Evolutionary conservation across 176 grass and related monocot genomes (phyloP).

Genomic region (Aegilops speltoides): DNA sequence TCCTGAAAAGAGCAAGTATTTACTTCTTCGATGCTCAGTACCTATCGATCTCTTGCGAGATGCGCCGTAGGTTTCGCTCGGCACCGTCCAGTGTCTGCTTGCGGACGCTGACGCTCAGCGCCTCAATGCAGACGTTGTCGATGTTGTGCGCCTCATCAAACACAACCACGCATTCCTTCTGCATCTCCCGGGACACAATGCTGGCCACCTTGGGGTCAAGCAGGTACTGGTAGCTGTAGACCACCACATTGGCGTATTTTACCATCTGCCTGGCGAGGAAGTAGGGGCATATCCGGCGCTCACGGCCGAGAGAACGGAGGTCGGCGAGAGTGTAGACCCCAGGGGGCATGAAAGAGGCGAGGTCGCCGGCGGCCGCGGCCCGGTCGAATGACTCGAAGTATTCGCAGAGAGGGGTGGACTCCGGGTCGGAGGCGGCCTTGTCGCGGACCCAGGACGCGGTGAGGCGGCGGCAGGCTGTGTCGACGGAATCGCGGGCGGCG

Average conservation of each 20-base stretch:
- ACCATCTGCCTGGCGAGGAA: constrained; percentile 94
- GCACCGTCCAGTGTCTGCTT: constrained; percentile 87
- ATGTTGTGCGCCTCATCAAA: constrained; percentile 99
- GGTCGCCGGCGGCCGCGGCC: constrained; percentile 47
- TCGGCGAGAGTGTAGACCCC: constrained; percentile 88
- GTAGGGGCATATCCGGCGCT: constrained; percentile 76
- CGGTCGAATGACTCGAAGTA: constrained; percentile 87
- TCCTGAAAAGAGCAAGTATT: not conserved
- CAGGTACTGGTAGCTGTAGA: constrained; percentile 97
- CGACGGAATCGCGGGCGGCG: constrained; percentile 74
- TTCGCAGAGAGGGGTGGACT: constrained; percentile 50
- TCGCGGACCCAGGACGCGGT: constrained; percentile 90
- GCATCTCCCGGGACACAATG: constrained; percentile 92
- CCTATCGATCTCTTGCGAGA: constrained; percentile 88
- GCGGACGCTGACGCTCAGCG: constrained; percentile 78
- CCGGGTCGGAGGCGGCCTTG: constrained; percentile 53
- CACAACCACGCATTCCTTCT: constrained; percentile 83
- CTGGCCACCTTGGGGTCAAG: constrained; percentile 92
- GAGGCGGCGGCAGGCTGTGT: constrained; percentile 84
- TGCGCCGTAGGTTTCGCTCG: constrained; percentile 63
- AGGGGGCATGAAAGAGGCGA: constrained; percentile 57
- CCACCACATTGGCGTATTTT: constrained; percentile 80
- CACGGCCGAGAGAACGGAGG: constrained; percentile 64
- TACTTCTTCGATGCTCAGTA: constrained; percentile 22
- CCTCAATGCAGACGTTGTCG: constrained; percentile 93